Percentiles rank a stretch among this genome's conserved stretches.
These are phyloP conservation scores for Acaromyces ingoldii DNA, from an alignment of 1,284 basidiomycete species.

Conservation along the genomic window DNA sequence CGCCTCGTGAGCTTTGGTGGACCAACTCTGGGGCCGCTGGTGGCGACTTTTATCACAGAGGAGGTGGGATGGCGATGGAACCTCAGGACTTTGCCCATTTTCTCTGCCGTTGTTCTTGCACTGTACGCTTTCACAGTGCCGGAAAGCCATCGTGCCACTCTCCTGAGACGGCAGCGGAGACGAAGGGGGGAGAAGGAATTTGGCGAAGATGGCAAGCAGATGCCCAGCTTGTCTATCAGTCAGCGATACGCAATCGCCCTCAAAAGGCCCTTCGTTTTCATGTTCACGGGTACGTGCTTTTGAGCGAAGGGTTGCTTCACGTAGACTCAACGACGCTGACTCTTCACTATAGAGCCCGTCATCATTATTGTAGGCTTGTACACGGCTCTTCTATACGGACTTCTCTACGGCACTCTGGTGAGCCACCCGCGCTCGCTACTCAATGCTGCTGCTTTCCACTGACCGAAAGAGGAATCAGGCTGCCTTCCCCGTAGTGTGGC, in stretches of 20 bases:
- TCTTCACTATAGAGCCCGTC: too few relatives aligned
- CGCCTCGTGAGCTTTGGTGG: slow-evolving; percentile 13
- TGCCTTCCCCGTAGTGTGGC: slow-evolving; percentile 19
- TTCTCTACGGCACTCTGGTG: slow-evolving; percentile 20
- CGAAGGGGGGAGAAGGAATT: neutral
- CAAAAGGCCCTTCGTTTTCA: slow-evolving; percentile 11
- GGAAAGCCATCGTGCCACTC: slow-evolving; percentile 11
- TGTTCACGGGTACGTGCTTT: too few relatives aligned
- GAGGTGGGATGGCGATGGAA: slow-evolving; percentile 18
- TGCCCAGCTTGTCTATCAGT: neutral
- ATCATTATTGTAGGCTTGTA: slow-evolving; percentile 18
- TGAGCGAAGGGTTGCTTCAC: too few relatives aligned
- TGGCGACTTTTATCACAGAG: slow-evolving; percentile 13
- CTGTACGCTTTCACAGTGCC: slow-evolving; percentile 14
- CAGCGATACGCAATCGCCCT: slow-evolving; percentile 3
- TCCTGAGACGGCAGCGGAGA: neutral
- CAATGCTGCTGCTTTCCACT: too few relatives aligned
- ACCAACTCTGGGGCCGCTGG: slow-evolving; percentile 12
- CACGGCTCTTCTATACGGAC: slow-evolving; percentile 17
- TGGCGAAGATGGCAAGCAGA: neutral
- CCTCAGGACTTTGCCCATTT: slow-evolving; percentile 13
- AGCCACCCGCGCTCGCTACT: too few relatives aligned
- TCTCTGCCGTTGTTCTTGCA: neutral
- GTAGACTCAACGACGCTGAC: too few relatives aligned
- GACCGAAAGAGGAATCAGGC: too few relatives aligned